phyloP scores from a whole-genome alignment of 345 rosid species.

The Eucalyptus guilfoylei region DNA sequence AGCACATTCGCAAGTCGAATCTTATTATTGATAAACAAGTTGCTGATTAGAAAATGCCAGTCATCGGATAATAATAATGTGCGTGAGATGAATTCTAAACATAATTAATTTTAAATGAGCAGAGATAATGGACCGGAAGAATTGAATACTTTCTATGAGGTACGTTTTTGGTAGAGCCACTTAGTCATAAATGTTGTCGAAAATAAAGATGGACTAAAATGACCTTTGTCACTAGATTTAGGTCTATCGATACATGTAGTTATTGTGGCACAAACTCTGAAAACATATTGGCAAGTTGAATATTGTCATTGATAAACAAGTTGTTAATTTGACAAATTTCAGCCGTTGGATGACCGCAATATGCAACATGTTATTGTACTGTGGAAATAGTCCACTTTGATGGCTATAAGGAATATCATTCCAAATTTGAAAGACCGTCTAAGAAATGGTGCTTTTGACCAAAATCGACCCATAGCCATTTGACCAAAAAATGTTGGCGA shows the following conservation, averaged over 20 bases:
- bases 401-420: neutral
- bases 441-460: neutral
- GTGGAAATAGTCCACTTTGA: neutral
- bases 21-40: neutral
- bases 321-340: neutral
- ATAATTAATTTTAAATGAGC: neutral
- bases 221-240: neutral
- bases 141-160: neutral
- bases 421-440: neutral
- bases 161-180: neutral
- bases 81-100: neutral
- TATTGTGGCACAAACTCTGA: neutral
- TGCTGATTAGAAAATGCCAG: neutral
- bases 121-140: neutral
- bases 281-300: neutral
- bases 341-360: neutral
- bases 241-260: neutral
- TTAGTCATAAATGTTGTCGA: neutral
- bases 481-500: neutral
- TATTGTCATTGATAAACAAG: neutral
- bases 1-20: neutral
- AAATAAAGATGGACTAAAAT: neutral
- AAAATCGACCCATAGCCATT: neutral
- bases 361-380: neutral
- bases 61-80: too few relatives aligned